phyloP scores from a whole-genome alignment of 2,329 filamentous ascomycete species.

The Aureobasidium subglaciale region DNA sequence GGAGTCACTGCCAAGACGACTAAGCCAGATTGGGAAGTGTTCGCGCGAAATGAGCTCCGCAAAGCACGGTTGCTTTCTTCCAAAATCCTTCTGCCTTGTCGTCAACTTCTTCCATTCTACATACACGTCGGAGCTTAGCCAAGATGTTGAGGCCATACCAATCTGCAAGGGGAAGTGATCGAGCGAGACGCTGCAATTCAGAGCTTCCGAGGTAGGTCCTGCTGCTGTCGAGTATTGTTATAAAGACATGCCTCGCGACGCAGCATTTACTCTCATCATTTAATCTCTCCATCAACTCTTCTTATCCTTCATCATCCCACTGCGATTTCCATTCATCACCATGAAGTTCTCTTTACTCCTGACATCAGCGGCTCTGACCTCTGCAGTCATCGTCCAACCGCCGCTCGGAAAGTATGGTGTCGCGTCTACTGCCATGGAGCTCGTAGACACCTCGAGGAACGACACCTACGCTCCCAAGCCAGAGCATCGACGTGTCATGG shows the following conservation, averaged over 20 bases:
- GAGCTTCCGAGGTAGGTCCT: background rate
- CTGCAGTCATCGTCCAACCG: background rate
- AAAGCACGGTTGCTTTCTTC: background rate
- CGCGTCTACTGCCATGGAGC: background rate
- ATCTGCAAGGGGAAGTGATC: background rate
- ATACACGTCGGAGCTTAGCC: background rate
- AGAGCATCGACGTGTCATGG: slow-evolving; percentile 10
- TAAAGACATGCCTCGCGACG: background rate
- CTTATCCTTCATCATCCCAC: background rate
- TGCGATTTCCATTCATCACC: background rate
- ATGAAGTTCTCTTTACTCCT: background rate
- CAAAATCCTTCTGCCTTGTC: background rate
- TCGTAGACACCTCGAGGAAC: background rate
- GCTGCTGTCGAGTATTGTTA: background rate
- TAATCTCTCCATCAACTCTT: no score
- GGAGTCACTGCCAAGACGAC: background rate
- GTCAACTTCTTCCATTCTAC: background rate
- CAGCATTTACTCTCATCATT: background rate
- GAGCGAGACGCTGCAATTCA: background rate
- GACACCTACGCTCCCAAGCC: background rate
- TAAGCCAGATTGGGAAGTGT: background rate
- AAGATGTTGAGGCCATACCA: background rate
- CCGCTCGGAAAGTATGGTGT: background rate
- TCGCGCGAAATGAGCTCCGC: background rate
- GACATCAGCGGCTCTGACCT: background rate